Evolutionary conservation across 2,329 filamentous ascomycete genomes (phyloP), one percentile per base, ranked within the genome.

Genomic region (Basipetospora chlamydospora): DNA sequence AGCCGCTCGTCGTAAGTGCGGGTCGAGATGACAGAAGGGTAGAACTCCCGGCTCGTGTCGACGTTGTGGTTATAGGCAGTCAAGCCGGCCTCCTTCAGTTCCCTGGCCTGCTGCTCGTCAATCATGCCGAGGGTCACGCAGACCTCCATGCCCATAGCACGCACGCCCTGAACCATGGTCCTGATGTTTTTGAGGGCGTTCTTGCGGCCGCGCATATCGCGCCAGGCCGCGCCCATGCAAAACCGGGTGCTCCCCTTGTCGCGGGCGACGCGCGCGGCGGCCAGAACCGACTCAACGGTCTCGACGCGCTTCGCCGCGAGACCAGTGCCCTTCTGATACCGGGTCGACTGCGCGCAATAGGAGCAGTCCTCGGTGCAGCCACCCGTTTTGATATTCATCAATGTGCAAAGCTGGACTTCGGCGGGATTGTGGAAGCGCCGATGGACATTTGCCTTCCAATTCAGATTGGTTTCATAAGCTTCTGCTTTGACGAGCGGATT

Each of bases 111-210:
- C 45, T 67, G 64, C 5, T 66, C 69, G 55, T 93, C 83, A 47
- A 94, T 85, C 86, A 93, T 93, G 47, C 86, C 86, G 15, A 94
- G 68, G 2, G 86, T 94, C n/a, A 94, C 86, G 55, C 86, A 94
- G 6, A 77, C 78, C 57, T 94, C 86, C 82, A 94, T 88, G 33
- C 78, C 82, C 68, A 94, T 68, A 1, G 59, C 78, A 18, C 79
- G 70, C 15, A 94, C 83, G 1, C 85, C 85, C 39, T 73, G 67
- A 4, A 94, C 75, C 86, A 94, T 94, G 36, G 72, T 74, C 50
- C 82, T 82, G 56, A 94, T 79, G 55, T 90, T 90, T 57, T 77
- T 77, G 36, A 94, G 61, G 44, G 75, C 78, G 30, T 80, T 84
- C 60, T 87, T 90, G 45, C 86, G 80, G 13, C 86, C 86, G 11